Evolutionary conservation across 2,329 filamentous ascomycete genomes (phyloP).

Genomic region (Neopestalotiopsis clavispora): DNA sequence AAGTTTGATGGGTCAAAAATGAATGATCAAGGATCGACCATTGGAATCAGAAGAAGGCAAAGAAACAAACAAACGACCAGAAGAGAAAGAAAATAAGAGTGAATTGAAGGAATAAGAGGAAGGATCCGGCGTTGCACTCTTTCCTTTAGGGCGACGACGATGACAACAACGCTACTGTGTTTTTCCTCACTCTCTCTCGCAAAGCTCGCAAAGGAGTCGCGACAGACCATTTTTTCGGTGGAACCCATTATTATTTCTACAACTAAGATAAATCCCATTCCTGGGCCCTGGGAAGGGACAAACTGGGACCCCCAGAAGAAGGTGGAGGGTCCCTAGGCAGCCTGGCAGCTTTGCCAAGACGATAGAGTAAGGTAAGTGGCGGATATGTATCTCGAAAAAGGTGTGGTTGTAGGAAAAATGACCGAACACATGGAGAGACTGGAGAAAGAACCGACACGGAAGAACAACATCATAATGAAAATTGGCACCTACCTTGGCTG

Average conservation of each 20-base stretch:
- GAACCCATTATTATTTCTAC: conserved; percentile 3
- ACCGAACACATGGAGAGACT: background rate
- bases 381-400: background rate
- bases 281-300: background rate
- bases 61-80: background rate
- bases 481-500: no score
- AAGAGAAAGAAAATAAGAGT: background rate
- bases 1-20: background rate
- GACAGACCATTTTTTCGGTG: background rate
- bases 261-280: background rate
- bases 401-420: conserved; percentile 1
- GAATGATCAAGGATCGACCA: background rate
- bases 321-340: background rate
- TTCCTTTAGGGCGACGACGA: background rate
- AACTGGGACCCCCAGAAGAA: background rate
- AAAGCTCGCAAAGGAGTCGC: background rate
- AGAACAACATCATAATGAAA: no score
- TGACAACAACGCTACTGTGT: background rate
- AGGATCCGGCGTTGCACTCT: background rate
- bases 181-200: background rate
- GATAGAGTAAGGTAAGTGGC: conserved; percentile 9
- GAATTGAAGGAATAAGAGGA: background rate
- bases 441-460: no score
- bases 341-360: conserved; percentile 9
- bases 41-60: background rate